Conservation (phyloP, 1,139 yeast species). For the Pichia sp. region DNA sequence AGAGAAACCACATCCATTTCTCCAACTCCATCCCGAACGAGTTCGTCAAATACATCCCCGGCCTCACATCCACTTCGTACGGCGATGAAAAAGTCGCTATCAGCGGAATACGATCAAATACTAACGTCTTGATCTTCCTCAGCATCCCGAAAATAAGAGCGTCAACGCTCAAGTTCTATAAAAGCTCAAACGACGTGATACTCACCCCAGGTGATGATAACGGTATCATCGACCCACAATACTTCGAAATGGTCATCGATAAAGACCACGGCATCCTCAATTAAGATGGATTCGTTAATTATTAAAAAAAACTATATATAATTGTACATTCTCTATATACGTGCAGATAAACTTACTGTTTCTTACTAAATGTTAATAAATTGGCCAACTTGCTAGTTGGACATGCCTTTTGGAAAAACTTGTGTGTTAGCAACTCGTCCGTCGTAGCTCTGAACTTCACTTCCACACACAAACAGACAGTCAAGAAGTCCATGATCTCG, state of each 20-base stretch:
- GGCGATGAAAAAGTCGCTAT: constrained; percentile 46
- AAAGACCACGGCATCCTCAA: constrained; percentile 4
- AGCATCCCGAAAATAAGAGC: constrained; percentile 47
- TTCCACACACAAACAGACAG: constrained; percentile 94
- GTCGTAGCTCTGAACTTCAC: constrained; percentile 90
- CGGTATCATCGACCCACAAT: constrained; percentile 50
- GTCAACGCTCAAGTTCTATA: constrained; percentile 54
- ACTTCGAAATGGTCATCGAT: constrained; percentile 37
- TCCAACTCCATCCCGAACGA: constrained; percentile 43
- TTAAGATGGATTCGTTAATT: too few species aligned
- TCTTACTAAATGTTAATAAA: constrained; percentile 37
- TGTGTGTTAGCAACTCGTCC: constrained; percentile 80
- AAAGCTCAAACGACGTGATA: constrained; percentile 73
- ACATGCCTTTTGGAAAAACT: constrained; percentile 75
- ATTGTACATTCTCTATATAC: background rate
- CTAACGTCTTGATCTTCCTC: constrained; percentile 62
- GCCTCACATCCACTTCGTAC: too few species aligned
- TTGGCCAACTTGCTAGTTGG: constrained; percentile 64
- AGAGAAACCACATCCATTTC: constrained; percentile 82
- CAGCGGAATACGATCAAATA: constrained; percentile 70
- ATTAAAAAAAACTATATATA: background rate
- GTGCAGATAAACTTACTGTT: background rate
- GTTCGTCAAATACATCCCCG: constrained; percentile 8
- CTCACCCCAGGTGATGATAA: constrained; percentile 58
- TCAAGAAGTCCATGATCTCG: constrained; percentile 81